These are phyloP conservation scores for Maudiozyma serrabonitensis DNA, from an alignment of 805 yeast species.

Conservation along the genomic window DNA sequence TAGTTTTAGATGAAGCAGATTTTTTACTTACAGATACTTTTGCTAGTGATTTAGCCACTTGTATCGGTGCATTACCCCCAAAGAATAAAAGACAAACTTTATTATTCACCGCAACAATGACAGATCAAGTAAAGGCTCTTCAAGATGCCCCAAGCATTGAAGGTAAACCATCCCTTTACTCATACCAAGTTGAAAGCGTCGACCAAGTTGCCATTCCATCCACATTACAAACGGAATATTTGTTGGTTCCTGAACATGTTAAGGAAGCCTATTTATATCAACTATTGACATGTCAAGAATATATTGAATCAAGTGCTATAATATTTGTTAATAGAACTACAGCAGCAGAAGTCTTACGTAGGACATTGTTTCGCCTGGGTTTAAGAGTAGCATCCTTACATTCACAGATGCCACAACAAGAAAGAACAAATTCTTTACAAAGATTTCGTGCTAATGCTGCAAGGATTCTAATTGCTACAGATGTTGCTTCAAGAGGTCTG, in stretches of 20 bases:
- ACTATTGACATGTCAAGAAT: constrained; percentile 52
- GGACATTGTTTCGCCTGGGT: constrained; percentile 64
- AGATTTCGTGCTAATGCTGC: constrained; percentile 94
- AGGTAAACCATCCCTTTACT: constrained; percentile 45
- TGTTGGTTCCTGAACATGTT: constrained; percentile 77
- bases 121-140: constrained; percentile 79
- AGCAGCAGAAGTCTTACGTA: constrained; percentile 79
- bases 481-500: constrained; percentile 94
- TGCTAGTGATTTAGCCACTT: constrained; percentile 63
- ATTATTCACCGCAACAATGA: constrained; percentile 90
- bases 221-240: constrained; percentile 52
- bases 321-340: constrained; percentile 85
- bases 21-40: constrained; percentile 77
- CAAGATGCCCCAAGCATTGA: constrained; percentile 39
- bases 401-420: constrained; percentile 89
- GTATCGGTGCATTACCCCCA: constrained; percentile 63
- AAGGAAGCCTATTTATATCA: constrained; percentile 81
- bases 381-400: constrained; percentile 83
- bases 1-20: constrained; percentile 96
- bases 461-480: constrained; percentile 85
- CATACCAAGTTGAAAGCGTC: constrained; percentile 22
- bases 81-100: constrained; percentile 74
- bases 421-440: constrained; percentile 83
- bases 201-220: constrained; percentile 77
- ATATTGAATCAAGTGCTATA: constrained; percentile 59